These are phyloP conservation scores for Tuber magnatum DNA, from an alignment of 495 filamentous ascomycete species.

Conservation along the genomic window DNA sequence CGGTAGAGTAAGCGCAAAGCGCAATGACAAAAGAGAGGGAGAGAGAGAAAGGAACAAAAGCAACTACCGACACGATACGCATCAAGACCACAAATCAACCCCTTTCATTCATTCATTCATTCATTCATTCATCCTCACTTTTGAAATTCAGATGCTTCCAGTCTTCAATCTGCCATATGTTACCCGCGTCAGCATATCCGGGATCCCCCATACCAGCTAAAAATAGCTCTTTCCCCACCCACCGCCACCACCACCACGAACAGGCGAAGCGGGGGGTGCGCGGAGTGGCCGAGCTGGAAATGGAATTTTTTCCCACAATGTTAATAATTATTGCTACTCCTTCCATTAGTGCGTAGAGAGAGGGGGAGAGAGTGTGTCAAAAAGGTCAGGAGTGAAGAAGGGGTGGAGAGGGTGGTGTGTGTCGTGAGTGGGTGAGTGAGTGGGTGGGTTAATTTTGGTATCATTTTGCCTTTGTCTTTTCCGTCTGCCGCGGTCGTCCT, in stretches of 20 bases:
- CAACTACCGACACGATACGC: background rate
- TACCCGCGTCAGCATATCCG: slow-evolving; percentile 7
- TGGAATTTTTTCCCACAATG: background rate
- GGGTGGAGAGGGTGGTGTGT: background rate
- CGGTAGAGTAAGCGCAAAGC: background rate
- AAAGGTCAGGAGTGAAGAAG: background rate
- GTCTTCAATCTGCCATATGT: slow-evolving; percentile 51
- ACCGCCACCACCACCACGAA: slow-evolving; percentile 50
- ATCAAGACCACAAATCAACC: background rate
- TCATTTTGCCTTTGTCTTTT: background rate
- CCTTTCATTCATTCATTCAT: background rate
- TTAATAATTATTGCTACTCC: background rate
- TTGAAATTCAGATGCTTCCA: slow-evolving; percentile 72
- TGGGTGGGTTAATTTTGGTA: background rate
- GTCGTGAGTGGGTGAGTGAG: background rate
- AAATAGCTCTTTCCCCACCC: background rate
- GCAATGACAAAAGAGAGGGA: background rate
- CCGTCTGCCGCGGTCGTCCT: background rate
- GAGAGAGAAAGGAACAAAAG: background rate
- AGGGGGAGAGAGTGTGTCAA: too few relatives aligned
- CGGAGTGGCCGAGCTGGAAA: slow-evolving; percentile 66
- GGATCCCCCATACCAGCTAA: background rate
- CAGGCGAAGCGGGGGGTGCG: slow-evolving; percentile 75
- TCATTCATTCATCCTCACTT: slow-evolving; percentile 35
- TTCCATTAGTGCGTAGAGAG: background rate